These are phyloP conservation scores for Rhodotorula glutinis DNA, from an alignment of 1,284 basidiomycete species.

Conservation along the genomic window DNA sequence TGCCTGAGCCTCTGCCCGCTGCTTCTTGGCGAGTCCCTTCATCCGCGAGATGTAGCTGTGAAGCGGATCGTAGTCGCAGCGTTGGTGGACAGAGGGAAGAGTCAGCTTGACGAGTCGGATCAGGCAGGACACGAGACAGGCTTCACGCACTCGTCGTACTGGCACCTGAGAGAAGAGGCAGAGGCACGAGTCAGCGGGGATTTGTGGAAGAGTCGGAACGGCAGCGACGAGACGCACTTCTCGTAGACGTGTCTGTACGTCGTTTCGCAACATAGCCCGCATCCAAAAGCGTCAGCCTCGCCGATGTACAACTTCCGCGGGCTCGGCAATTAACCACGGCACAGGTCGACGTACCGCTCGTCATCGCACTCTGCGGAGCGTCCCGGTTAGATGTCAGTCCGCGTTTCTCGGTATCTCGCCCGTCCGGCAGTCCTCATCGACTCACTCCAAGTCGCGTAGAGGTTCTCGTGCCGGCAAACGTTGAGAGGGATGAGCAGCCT, in stretches of 20 bases:
- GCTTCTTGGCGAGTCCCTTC: slow-evolving; percentile 35
- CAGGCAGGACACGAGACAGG: background rate
- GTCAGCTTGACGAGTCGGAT: background rate
- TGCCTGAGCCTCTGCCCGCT: slow-evolving; percentile 17
- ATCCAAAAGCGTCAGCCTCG: too few relatives aligned
- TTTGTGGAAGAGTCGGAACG: background rate
- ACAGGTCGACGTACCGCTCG: slow-evolving; percentile 36
- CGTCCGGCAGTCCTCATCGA: background rate
- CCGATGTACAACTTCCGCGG: too few relatives aligned
- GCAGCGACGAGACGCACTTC: slow-evolving; percentile 32
- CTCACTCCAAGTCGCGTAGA: slow-evolving; percentile 44
- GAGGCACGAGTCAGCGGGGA: background rate
- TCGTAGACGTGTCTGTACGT: slow-evolving; percentile 42
- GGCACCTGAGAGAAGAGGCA: slow-evolving; percentile 32
- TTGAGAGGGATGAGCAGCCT: slow-evolving; percentile 43
- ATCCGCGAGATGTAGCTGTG: slow-evolving; percentile 40
- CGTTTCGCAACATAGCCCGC: too few relatives aligned
- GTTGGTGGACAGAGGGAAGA: too few relatives aligned
- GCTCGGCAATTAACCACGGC: too few relatives aligned
- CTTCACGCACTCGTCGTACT: slow-evolving; percentile 45
- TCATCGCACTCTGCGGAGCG: slow-evolving; percentile 43
- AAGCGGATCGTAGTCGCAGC: too few relatives aligned
- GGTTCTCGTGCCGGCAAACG: slow-evolving; percentile 44
- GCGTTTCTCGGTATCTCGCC: too few relatives aligned
- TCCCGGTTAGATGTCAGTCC: background rate